Percentiles rank a stretch among this genome's conserved stretches.
Evolutionary conservation across 2,329 filamentous ascomycete species (phyloP).

Genomic region (Fusarium acutatum): DNA sequence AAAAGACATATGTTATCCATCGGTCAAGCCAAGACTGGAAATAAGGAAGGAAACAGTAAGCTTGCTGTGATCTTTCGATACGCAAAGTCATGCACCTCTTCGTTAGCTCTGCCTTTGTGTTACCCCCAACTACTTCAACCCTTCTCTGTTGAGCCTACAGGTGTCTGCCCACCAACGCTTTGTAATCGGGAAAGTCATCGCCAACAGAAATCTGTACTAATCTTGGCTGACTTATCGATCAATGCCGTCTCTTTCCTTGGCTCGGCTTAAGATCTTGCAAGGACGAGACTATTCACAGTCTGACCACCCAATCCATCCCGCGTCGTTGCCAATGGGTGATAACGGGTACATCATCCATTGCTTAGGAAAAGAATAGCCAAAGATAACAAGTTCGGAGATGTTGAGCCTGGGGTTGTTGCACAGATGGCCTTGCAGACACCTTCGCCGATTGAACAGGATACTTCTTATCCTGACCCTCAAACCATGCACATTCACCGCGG

Average conservation of each 20-base stretch:
- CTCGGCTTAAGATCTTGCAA: slow-evolving; percentile 16
- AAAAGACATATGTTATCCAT: slow-evolving; percentile 8
- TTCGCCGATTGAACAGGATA: background rate
- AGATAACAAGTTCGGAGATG: slow-evolving; percentile 2
- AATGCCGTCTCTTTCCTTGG: slow-evolving; percentile 11
- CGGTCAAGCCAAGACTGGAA: slow-evolving; percentile 6
- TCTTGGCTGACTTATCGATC: background rate
- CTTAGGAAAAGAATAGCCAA: background rate
- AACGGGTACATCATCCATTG: background rate
- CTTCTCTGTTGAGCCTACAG: slow-evolving; percentile 12
- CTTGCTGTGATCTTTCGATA: slow-evolving; percentile 10
- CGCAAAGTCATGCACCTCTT: slow-evolving; percentile 3
- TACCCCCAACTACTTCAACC: slow-evolving; percentile 23
- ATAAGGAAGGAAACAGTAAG: background rate
- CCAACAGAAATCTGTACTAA: background rate
- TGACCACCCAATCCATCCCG: slow-evolving; percentile 14
- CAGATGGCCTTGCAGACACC: background rate
- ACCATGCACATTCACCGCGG: background rate
- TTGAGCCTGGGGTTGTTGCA: slow-evolving; percentile 3
- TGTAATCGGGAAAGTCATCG: background rate
- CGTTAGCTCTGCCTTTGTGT: slow-evolving; percentile 24
- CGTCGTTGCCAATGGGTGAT: background rate
- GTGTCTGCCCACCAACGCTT: background rate
- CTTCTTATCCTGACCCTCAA: background rate
- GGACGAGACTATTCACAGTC: slow-evolving; percentile 2